Conservation (phyloP, 805 yeast genomes). For the Hanseniaspora pseudoguilliermondii region DNA sequence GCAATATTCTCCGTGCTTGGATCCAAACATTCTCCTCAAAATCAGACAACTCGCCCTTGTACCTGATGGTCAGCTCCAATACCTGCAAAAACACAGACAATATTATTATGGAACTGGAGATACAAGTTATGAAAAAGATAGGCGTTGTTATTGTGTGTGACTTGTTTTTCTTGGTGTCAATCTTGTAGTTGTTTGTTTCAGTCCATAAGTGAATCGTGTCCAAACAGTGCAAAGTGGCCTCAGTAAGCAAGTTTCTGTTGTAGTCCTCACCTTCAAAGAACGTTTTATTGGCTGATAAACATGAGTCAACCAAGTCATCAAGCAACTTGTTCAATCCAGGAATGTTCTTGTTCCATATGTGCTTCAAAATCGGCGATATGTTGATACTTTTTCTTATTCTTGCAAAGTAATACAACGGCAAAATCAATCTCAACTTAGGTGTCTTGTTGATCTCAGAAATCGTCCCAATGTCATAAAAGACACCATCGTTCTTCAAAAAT, state of each 20-base stretch:
- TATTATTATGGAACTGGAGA: constrained; percentile 48
- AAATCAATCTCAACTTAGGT: constrained; percentile 48
- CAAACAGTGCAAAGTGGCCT: constrained; percentile 45
- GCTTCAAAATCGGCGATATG: constrained; percentile 47
- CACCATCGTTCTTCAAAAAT: constrained; percentile 52
- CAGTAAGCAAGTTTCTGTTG: constrained; percentile 54
- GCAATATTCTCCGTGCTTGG: constrained; percentile 45
- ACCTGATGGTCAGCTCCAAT: constrained; percentile 37
- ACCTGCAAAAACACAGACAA: constrained; percentile 49
- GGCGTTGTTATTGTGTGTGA: constrained; percentile 62
- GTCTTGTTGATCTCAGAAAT: constrained; percentile 36
- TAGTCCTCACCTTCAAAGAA: constrained; percentile 19
- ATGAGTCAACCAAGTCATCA: constrained; percentile 26
- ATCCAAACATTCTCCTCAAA: constrained; percentile 54
- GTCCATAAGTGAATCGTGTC: constrained; percentile 59
- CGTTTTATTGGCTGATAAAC: constrained; percentile 9
- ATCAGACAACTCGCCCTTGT: constrained; percentile 27
- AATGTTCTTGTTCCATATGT: constrained; percentile 59
- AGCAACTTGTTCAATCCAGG: constrained; percentile 45
- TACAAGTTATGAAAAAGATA: constrained; percentile 58
- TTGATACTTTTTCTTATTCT: constrained; percentile 53
- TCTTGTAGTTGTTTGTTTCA: constrained; percentile 49
- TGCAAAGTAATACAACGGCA: constrained; percentile 56
- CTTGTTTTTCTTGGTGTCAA: constrained; percentile 40
- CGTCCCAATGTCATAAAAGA: constrained; percentile 22